phyloP scores from a whole-genome alignment of 2,329 filamentous ascomycete species.

The Botrytis paeoniae region DNA sequence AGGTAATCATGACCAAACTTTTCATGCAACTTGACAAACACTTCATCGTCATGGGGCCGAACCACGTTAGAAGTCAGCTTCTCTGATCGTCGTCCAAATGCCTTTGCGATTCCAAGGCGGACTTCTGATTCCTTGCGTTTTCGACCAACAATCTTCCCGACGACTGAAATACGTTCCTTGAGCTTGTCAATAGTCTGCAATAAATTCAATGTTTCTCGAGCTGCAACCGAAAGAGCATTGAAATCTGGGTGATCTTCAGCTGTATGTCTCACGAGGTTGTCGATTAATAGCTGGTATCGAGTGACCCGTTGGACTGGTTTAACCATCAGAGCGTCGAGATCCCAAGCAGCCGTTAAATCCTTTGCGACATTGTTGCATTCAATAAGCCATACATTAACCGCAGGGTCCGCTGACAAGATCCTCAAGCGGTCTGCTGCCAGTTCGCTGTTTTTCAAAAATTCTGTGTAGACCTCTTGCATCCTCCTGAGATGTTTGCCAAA shows the following conservation, averaged over 20 bases:
- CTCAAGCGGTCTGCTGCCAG: constrained; percentile 59
- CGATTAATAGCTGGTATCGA: constrained; percentile 87
- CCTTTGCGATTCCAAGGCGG: constrained; percentile 78
- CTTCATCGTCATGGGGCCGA: constrained; percentile 69
- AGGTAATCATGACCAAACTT: constrained; percentile 91
- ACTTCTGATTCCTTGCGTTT: constrained; percentile 89
- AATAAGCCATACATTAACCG: constrained; percentile 79
- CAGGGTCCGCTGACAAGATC: constrained; percentile 60
- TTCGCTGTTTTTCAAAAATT: constrained; percentile 62
- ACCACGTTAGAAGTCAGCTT: constrained; percentile 64
- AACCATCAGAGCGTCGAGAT: constrained; percentile 90
- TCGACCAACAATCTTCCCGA: constrained; percentile 79
- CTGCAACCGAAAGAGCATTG: constrained; percentile 55
- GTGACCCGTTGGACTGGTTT: constrained; percentile 94
- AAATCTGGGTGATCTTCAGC: constrained; percentile 81
- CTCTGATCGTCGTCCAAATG: constrained; percentile 70
- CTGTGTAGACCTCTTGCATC: constrained; percentile 60
- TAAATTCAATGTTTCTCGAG: constrained; percentile 58
- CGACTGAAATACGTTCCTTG: constrained; percentile 90
- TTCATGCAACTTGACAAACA: constrained; percentile 77
- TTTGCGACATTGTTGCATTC: constrained; percentile 92
- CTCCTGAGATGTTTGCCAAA: constrained; percentile 51
- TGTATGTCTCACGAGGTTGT: constrained; percentile 75
- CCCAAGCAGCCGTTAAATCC: constrained; percentile 91
- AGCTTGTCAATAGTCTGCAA: constrained; percentile 89